Conservation (phyloP, 2,329 filamentous ascomycete species). For the Exophiala oligosperma region DNA sequence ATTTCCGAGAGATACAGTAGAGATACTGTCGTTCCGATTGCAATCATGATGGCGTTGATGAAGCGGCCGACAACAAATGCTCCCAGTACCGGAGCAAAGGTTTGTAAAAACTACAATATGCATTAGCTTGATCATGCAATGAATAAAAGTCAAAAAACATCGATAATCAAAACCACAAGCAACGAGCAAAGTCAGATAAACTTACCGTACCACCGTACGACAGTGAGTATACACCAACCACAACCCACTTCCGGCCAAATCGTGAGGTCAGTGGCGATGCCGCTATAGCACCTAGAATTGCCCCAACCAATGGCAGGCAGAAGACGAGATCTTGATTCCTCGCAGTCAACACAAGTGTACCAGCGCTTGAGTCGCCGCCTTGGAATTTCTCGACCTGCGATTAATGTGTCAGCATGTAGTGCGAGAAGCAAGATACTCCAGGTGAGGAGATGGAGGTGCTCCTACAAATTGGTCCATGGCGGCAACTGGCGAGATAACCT, state of each 20-base stretch:
- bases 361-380: neutral
- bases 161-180: too few species aligned
- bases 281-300: constrained; percentile 34
- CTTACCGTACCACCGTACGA: constrained; percentile 33
- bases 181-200: too few species aligned
- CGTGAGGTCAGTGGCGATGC: constrained; percentile 37
- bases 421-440: neutral
- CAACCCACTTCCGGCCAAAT: constrained; percentile 37
- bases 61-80: constrained; percentile 37
- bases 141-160: too few species aligned
- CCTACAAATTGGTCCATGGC: constrained; percentile 6
- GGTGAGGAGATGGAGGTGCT: neutral
- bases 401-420: neutral
- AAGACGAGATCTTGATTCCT: constrained; percentile 27
- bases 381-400: constrained; percentile 1
- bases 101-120: constrained; percentile 31
- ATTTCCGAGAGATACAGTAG: constrained; percentile 38
- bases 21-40: neutral
- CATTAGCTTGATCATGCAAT: too few species aligned
- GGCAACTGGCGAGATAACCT: constrained; percentile 3
- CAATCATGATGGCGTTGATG: constrained; percentile 34
- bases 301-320: constrained; percentile 31
- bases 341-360: constrained; percentile 20
- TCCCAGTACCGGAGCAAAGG: constrained; percentile 38
- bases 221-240: constrained; percentile 35